These are phyloP conservation scores for Cordyceps farinosa DNA, from an alignment of 2,329 filamentous ascomycete genomes.

Conservation along the genomic window DNA sequence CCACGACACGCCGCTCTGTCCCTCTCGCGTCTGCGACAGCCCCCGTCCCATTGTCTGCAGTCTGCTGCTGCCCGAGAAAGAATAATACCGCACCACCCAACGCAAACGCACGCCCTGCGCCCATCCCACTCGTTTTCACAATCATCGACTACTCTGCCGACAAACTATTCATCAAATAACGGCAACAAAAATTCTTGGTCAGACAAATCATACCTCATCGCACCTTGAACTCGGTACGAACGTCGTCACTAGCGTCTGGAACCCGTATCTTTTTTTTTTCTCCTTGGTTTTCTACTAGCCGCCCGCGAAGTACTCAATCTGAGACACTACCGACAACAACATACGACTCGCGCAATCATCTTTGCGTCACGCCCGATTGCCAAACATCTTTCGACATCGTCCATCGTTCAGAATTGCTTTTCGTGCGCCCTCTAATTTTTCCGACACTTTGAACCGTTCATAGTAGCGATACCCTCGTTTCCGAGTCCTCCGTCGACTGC, in stretches of 20 bases:
- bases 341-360: constrained; percentile 11
- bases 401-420: background rate
- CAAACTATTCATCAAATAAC: background rate
- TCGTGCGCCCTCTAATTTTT: background rate
- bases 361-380: background rate
- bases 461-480: background rate
- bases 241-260: background rate
- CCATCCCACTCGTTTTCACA: background rate
- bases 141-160: background rate
- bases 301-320: constrained; percentile 3
- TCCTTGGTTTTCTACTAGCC: background rate
- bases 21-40: constrained; percentile 3
- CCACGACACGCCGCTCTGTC: background rate
- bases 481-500: background rate
- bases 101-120: background rate
- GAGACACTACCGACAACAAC: constrained; percentile 15
- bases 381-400: background rate
- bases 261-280: background rate
- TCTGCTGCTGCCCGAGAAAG: background rate
- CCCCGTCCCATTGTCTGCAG: background rate
- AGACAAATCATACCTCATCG: background rate
- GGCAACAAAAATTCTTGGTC: background rate
- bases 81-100: constrained; percentile 9
- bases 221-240: background rate
- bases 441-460: background rate